Base-by-base conservation (phyloP, 306 rosid species). In the Cyclanthera cordifolia region DNA sequence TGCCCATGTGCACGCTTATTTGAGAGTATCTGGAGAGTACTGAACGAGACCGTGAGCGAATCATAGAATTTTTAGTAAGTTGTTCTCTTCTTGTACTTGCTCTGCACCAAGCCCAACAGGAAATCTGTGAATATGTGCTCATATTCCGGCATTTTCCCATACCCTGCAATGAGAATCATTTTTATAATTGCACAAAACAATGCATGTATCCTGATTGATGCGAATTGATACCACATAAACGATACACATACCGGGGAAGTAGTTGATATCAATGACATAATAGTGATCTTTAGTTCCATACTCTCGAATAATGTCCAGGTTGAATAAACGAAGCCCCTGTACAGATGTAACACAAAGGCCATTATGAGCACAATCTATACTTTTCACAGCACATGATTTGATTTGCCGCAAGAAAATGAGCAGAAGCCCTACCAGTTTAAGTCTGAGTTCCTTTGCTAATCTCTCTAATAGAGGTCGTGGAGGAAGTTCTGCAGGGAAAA, bases 101-200 rank as follows among this genome's bases (percentile, higher is more conserved):
- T 81, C 30, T 78, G 85, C 56, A 50, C 80, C 75, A 88, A 77
- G 78, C 86, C 85, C 81, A 91, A 79, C 37, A 88, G 78, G 80
- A 91, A 91, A 77, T 91, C 97, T 23, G 97, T 91, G 79, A 91
- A 88, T 80, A 91, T 86, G 72, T 88, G 95, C 67, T 91, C 97
- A 57, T 91, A 91, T 72, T 85, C 97, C 5, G 97, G 97, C 93
- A 91, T 85, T 80, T 91, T 91, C 25, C 97, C 97, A 57, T 91
- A 91, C 69, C 97, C 97, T 91, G 72, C 68, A 70, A 51, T 7
- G 50, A 14, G 16, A 54, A 45, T 1, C 37, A 3, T n/a, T 3
- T 24, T 45, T 2, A 45, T 39, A 39, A 61, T 8, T 41, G 23
- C 49, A 37, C 27, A 73, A 60, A 56, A 68, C 48, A 4, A n/a